Percentiles rank a stretch among this genome's conserved stretches.
Conservation (phyloP, 169 alveolate genomes). For the Theileria sp. region DNA sequence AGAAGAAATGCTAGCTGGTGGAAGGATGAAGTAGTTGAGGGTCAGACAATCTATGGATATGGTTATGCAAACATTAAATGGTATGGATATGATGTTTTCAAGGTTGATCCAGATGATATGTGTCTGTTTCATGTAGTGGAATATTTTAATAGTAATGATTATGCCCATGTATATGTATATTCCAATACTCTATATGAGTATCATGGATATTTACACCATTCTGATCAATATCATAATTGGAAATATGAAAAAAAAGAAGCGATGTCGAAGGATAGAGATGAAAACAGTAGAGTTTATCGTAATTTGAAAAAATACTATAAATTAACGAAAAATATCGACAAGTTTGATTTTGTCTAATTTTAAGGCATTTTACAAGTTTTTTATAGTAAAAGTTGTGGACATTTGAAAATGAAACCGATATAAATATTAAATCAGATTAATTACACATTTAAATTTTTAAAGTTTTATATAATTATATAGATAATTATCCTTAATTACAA, state of each 20-base stretch:
- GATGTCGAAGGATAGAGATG: background rate
- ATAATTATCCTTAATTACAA: background rate
- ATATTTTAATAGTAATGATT: no score
- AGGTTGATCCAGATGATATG: background rate
- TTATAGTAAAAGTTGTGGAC: no score
- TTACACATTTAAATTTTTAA: background rate
- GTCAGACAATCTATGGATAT: background rate
- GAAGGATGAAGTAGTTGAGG: background rate
- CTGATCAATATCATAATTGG: background rate
- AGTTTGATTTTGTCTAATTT: background rate
- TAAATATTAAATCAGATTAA: background rate
- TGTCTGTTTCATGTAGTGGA: background rate
- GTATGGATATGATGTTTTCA: background rate
- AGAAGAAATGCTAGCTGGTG: no score
- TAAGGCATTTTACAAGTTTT: no score
- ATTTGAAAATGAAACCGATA: no score
- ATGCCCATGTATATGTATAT: background rate
- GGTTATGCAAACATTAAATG: background rate
- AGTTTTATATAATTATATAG: background rate
- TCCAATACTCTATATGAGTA: background rate
- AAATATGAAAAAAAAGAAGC: background rate
- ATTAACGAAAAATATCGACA: background rate
- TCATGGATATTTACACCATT: background rate
- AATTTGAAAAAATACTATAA: no score
- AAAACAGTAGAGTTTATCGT: background rate